phyloP scores from a whole-genome alignment of 2,329 filamentous ascomycete species.

The Ophiostoma triangulosporum region DNA sequence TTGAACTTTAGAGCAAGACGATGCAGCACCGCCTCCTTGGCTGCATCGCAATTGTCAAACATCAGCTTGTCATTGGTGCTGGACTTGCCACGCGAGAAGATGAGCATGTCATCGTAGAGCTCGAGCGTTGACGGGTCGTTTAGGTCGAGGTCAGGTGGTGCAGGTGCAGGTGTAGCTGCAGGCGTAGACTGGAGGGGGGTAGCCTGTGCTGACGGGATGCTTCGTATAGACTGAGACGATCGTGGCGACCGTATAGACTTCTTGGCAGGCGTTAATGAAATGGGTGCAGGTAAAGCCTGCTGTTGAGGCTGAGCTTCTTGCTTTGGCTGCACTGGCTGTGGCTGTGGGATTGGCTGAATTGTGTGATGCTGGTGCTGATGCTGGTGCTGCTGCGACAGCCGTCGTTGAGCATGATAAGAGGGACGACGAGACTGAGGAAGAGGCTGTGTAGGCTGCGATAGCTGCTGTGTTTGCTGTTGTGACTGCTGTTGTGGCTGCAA shows the following conservation, averaged over 20 bases:
- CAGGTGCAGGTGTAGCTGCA: not conserved
- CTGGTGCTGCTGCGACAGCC: not conserved
- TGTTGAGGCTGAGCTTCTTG: not conserved
- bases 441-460: not conserved
- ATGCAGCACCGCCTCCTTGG: conserved; percentile 18
- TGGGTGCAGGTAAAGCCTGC: not conserved
- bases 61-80: conserved; percentile 15
- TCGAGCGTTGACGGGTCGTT: conserved; percentile 15
- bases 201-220: not conserved
- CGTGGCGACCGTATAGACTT: not conserved
- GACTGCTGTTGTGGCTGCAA: not conserved
- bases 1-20: conserved; percentile 18
- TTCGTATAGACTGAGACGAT: not conserved
- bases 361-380: not conserved
- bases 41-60: conserved; percentile 17
- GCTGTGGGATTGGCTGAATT: not conserved
- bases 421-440: not conserved
- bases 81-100: conserved; percentile 15
- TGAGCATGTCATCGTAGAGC: conserved; percentile 17
- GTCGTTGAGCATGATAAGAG: not conserved
- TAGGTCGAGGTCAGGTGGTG: conserved; percentile 5
- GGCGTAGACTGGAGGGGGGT: not conserved
- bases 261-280: not conserved
- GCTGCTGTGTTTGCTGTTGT: not conserved
- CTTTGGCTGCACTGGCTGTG: not conserved